Evolutionary conservation across 495 filamentous ascomycete genomes (phyloP).

Genomic region (Talaromyces borbonicus): DNA sequence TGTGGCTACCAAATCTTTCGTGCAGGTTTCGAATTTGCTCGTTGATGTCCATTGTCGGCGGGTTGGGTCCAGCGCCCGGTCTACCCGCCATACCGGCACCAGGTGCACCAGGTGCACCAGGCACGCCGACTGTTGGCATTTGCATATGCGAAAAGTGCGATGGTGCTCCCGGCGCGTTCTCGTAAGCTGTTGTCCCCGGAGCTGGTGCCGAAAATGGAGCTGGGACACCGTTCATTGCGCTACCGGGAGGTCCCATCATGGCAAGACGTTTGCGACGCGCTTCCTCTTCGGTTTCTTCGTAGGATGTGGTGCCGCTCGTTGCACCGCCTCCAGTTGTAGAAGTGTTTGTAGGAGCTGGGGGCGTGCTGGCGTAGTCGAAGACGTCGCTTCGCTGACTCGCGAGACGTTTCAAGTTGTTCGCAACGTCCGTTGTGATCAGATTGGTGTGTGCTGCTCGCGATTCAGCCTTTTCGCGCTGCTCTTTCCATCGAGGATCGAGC

Average conservation of each 20-base stretch:
- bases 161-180: conserved; percentile 12
- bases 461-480: conserved; percentile 82
- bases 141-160: not conserved
- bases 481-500: conserved; percentile 91
- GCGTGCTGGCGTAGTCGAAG: conserved; percentile 52
- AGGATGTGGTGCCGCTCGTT: conserved; percentile 62
- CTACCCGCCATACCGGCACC: conserved; percentile 3
- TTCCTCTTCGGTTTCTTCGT: conserved; percentile 12
- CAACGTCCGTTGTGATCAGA: conserved; percentile 75
- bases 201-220: not conserved
- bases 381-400: conserved; percentile 86
- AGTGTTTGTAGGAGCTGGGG: no score
- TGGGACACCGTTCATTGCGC: no score
- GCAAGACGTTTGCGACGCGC: conserved; percentile 7
- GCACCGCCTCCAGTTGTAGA: conserved; percentile 18
- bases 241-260: not conserved
- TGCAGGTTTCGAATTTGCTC: conserved; percentile 25
- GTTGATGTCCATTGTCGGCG: conserved; percentile 37
- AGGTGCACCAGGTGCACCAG: conserved; percentile 16
- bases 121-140: conserved; percentile 8
- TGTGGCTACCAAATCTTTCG: not conserved
- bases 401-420: conserved; percentile 91
- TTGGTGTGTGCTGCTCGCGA: conserved; percentile 80
- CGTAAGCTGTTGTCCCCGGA: conserved; percentile 5
- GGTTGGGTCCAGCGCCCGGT: conserved; percentile 17